Evolutionary conservation across 768 basidiomycete species (phyloP), one percentile per base, ranked within the genome.

Genomic region (Rubroboletus pulcherrimus): DNA sequence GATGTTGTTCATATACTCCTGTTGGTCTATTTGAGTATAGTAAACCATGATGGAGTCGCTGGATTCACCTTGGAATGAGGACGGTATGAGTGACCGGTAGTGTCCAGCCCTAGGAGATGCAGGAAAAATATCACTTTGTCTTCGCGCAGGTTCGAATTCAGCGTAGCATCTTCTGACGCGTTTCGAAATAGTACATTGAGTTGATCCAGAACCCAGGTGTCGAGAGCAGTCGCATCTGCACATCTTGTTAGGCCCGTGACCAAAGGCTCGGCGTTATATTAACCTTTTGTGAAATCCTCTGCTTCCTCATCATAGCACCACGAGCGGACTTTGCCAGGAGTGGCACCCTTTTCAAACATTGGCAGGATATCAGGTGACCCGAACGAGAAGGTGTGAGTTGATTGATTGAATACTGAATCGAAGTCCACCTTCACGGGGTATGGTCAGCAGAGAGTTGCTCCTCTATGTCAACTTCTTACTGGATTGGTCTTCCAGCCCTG

Each of bases 1-100:
- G 35, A 94, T 91, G 62, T 92, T 93, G 26, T 80, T 75, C 85
- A 93, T 90, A 63, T 94, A 94, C 74, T 93, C 92, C 83, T 90
- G 55, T 29, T 19, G n/a, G 21, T 51, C 7, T 21, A 37, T 5
- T 45, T 57, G 31, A 57, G 30, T 15, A 4, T 26, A 7, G 43
- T n/a, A 37, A 52, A 46, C 5, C 15, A 54, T 11, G 7, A 17
- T 12, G 12, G 15, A 12, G 14, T n/a, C 7, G 17, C n/a, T 40
- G n/a, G 6, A 47, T 56, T 34, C 63, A 87, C 89, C 71, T 79
- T 74, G 2, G 91, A 93, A 70, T 87, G 85, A 24, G 92, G 92
- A 44, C 91, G 74, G 64, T 93, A 92, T 0, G 90, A 85, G 61
- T 94, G 92, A 0, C 92, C 92, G 0, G 92, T 92, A 4, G 89